Evolutionary conservation across 1,139 yeast genomes (phyloP).

Genomic region (Sugiyamaella grinbergsii): DNA sequence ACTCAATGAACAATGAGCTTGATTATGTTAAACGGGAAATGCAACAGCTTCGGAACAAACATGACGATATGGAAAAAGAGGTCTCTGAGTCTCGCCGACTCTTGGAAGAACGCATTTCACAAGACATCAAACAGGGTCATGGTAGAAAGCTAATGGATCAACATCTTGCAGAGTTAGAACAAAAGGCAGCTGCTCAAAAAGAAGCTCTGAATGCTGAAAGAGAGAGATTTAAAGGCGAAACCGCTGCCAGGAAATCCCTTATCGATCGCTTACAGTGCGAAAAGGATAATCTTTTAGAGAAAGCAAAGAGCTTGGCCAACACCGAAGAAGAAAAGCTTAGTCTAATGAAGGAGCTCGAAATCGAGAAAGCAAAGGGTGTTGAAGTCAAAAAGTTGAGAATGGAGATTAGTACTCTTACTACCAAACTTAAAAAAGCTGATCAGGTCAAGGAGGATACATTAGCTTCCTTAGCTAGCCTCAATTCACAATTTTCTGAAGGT

Average conservation of each 20-base stretch:
- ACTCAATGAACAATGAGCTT: constrained; percentile 26
- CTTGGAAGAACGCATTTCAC: constrained; percentile 37
- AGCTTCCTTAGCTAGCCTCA: constrained; percentile 27
- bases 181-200: constrained; percentile 36
- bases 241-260: constrained; percentile 33
- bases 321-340: constrained; percentile 30
- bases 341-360: constrained; percentile 32
- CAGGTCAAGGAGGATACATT: constrained; percentile 32
- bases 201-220: constrained; percentile 32
- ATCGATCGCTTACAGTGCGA: constrained; percentile 33
- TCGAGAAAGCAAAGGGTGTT: constrained; percentile 30
- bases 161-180: constrained; percentile 32
- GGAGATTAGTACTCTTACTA: constrained; percentile 44
- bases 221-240: constrained; percentile 31
- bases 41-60: constrained; percentile 34
- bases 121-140: constrained; percentile 32
- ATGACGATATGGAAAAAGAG: constrained; percentile 37
- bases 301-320: constrained; percentile 24
- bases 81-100: constrained; percentile 34
- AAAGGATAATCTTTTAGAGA: constrained; percentile 27
- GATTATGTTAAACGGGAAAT: constrained; percentile 33
- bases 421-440: constrained; percentile 44
- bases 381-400: constrained; percentile 28
- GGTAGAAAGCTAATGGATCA: constrained; percentile 32
- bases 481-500: constrained; percentile 31